Base-by-base conservation (phyloP, 2,329 filamentous ascomycete species). In the Fusarium chaquense region DNA sequence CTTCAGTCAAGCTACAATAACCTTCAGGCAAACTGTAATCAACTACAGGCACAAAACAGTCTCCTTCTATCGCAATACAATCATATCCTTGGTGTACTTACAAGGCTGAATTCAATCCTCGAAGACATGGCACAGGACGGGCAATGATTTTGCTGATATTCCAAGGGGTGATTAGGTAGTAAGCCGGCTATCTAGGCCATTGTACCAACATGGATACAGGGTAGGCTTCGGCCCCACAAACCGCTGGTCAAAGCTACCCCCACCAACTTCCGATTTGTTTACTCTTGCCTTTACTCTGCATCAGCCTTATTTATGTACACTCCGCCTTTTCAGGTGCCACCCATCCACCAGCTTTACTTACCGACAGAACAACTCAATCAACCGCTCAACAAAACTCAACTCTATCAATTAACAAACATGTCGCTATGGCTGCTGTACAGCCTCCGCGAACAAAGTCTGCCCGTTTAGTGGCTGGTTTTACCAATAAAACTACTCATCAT, bases 371-470 rank as follows among this genome's bases (percentile, higher is more conserved):
- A 26, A 20, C 51, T 62, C 43, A 24, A 20, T 28, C 18, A 18
- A 32, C 24, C 22, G 33, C 43, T 22, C 24, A n/a, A 20, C 36
- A 22, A 28, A 30, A 26, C 6, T 35, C 18, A 22, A n/a, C 40
- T 44, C 18, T 57, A 30, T 44, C 18, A 61, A 30, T 18, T 15
- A 22, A 43, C 44, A 55, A 73, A 70, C 22, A 74, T 74, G 71
- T n/a, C 43, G 59, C 44, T 36, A 75, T 75, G 73, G 69, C 73
- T 68, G 65, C 73, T 16, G 70, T 66, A 18, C 73, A 75, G 58
- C 69, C 71, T 67, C 59, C 71, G 13, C 73, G 73, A 40, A 73
- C 69, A 47, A 73, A 73, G 40, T 75, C 73, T n/a, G 73, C 73
- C 63, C 73, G 73, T 57, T 49, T 75, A 54, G 72, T 75, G 58